Percentiles rank a stretch among this genome's conserved stretches.
phyloP scores from a whole-genome alignment of 2,329 filamentous ascomycete genomes.

The Colletotrichum shisoi region DNA sequence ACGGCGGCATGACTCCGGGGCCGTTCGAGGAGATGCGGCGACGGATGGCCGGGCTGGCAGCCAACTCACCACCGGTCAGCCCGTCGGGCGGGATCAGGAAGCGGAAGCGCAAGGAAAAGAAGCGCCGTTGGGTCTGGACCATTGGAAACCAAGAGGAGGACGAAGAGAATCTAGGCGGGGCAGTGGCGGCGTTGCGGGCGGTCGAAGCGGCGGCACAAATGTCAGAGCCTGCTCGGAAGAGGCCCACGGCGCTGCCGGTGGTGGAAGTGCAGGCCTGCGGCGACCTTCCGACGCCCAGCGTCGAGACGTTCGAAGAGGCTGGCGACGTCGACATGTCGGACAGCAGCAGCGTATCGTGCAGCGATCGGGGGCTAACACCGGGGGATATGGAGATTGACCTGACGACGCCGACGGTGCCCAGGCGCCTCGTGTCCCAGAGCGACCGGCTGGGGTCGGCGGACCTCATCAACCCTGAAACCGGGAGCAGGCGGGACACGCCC shows the following conservation, averaged over 20 bases:
- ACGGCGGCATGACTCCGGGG: constrained; percentile 69
- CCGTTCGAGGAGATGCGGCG: constrained; percentile 70
- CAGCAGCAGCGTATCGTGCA: constrained; percentile 50
- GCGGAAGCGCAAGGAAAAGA: constrained; percentile 65
- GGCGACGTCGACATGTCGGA: constrained; percentile 63
- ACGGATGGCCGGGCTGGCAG: constrained; percentile 60
- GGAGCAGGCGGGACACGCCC: constrained; percentile 48
- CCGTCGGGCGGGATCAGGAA: constrained; percentile 60
- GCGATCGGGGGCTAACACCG: constrained; percentile 44
- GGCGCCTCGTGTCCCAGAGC: constrained; percentile 22
- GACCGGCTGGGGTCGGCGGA: constrained; percentile 45
- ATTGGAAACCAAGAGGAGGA: constrained; percentile 63
- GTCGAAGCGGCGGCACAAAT: constrained; percentile 44
- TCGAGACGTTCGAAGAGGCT: constrained; percentile 49
- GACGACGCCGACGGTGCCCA: constrained; percentile 52
- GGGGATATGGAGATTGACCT: constrained; percentile 49
- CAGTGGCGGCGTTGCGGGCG: constrained; percentile 53
- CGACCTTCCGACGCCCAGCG: constrained; percentile 54
- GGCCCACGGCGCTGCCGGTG: constrained; percentile 17
- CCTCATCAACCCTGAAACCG: constrained; percentile 44
- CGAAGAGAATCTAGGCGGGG: constrained; percentile 54
- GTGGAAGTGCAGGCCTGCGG: constrained; percentile 31
- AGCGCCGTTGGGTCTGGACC: constrained; percentile 71
- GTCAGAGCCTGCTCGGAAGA: constrained; percentile 30
- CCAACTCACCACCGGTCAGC: constrained; percentile 51